Evolutionary conservation across 768 basidiomycete species (phyloP).

Genomic region (Lentinus brumalis): DNA sequence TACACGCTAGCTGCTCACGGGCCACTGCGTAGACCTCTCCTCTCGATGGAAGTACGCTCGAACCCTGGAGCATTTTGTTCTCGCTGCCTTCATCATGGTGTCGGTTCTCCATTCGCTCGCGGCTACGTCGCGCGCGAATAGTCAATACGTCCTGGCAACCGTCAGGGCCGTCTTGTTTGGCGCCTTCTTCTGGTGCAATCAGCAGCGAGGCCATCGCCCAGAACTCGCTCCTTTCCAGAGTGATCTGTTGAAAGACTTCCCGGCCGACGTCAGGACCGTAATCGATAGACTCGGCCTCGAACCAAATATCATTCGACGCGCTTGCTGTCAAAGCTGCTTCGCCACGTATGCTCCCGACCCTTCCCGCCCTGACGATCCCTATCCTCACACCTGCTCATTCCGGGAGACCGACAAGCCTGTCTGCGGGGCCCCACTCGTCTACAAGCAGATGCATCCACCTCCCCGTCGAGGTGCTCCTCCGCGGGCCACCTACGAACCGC

Average conservation of each 20-base stretch:
- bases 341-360: conserved; percentile 5
- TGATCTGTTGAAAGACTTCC: not conserved
- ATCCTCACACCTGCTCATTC: conserved; percentile 7
- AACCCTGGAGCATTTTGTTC: not conserved
- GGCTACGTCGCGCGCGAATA: not conserved
- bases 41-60: no score
- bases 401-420: conserved; percentile 1
- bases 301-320: conserved; percentile 3
- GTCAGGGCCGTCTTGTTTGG: not conserved
- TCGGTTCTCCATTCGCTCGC: not conserved
- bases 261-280: conserved; percentile 4
- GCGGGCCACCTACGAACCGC: no score
- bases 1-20: no score
- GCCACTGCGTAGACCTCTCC: no score
- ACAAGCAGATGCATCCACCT: not conserved
- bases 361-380: not conserved
- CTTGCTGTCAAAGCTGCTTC: conserved; percentile 12
- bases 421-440: not conserved
- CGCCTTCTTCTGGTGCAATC: not conserved
- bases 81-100: conserved; percentile 3
- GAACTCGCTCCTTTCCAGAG: not conserved
- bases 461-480: no score
- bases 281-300: conserved; percentile 2
- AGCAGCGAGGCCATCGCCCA: not conserved
- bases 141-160: not conserved